A percentile compares a stretch with the other conserved stretches of the same genome.
These are phyloP conservation scores for Starmerella riodocensis DNA, from an alignment of 805 yeast species.

Conservation along the genomic window DNA sequence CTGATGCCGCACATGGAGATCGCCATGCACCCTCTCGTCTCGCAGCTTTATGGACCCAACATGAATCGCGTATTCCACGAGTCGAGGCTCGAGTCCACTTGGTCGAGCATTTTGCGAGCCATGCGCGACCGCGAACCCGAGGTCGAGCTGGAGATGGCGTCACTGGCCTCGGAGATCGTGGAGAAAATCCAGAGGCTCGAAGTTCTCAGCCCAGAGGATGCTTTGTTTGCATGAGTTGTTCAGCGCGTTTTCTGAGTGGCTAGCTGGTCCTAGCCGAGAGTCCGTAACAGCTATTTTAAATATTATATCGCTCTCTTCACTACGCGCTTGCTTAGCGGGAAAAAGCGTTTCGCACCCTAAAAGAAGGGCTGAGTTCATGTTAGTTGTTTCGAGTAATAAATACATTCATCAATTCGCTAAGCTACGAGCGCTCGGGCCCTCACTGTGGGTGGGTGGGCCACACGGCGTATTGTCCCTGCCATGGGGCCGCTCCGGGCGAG, in stretches of 20 bases:
- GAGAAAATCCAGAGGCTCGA: neutral
- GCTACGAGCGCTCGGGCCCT: no score
- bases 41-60: slow-evolving; percentile 3
- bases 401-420: no score
- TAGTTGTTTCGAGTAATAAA: no score
- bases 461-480: slow-evolving; percentile 8
- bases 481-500: slow-evolving; percentile 6
- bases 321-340: no score
- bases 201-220: neutral
- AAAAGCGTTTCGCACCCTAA: no score
- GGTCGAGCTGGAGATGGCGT: slow-evolving; percentile 11
- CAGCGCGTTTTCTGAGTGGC: no score
- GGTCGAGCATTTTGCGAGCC: slow-evolving; percentile 8
- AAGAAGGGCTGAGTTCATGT: no score
- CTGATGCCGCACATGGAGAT: neutral
- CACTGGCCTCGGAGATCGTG: slow-evolving; percentile 1
- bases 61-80: slow-evolving; percentile 2
- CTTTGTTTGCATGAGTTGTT: neutral
- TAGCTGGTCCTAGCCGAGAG: no score
- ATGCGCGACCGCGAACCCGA: slow-evolving; percentile 6
- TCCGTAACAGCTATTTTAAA: no score
- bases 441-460: slow-evolving; percentile 9
- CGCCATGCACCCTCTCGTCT: neutral
- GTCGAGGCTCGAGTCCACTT: neutral
- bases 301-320: no score